These are phyloP conservation scores for Parachaetomium inaequale DNA, from an alignment of 495 filamentous ascomycete species.

Conservation along the genomic window DNA sequence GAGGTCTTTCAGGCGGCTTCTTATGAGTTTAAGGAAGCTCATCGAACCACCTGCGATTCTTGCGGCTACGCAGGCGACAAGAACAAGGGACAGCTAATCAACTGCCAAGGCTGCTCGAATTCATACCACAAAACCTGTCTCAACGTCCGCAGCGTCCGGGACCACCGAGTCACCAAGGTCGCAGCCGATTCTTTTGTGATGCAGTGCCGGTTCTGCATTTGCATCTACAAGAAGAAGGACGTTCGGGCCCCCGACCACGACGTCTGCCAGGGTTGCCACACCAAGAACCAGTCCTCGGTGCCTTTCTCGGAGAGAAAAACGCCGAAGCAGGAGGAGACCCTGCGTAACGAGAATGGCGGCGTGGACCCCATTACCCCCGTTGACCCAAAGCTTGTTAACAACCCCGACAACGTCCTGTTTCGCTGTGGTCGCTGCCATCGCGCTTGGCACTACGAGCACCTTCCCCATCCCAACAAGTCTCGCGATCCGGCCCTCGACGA, in stretches of 20 bases:
- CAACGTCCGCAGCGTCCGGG: conserved; percentile 64
- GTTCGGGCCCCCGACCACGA: conserved; percentile 62
- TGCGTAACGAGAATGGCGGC: conserved; percentile 70
- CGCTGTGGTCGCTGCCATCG: conserved; percentile 73
- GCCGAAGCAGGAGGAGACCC: conserved; percentile 73
- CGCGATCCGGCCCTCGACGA: conserved; percentile 40
- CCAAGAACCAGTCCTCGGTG: conserved; percentile 56
- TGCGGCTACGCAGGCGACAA: conserved; percentile 57
- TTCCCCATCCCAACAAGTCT: conserved; percentile 49
- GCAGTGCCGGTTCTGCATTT: conserved; percentile 85
- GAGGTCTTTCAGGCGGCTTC: conserved; percentile 62
- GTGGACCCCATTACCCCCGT: conserved; percentile 70
- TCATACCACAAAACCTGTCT: conserved; percentile 81
- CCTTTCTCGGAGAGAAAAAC: conserved; percentile 68
- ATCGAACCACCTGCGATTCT: conserved; percentile 68
- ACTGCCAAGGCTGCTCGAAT: conserved; percentile 85
- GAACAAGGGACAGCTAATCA: conserved; percentile 63
- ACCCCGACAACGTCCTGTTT: conserved; percentile 71
- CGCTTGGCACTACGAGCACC: conserved; percentile 78
- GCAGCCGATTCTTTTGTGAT: conserved; percentile 72
- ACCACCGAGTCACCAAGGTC: conserved; percentile 94
- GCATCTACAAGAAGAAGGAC: conserved; percentile 63
- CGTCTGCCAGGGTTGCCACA: conserved; percentile 64
- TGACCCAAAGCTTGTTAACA: conserved; percentile 63
- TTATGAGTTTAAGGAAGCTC: conserved; percentile 60